A percentile compares a stretch with the other conserved stretches of the same genome.
phyloP scores from a whole-genome alignment of 2,329 filamentous ascomycete species.

The Neocucurbitaria cava region DNA sequence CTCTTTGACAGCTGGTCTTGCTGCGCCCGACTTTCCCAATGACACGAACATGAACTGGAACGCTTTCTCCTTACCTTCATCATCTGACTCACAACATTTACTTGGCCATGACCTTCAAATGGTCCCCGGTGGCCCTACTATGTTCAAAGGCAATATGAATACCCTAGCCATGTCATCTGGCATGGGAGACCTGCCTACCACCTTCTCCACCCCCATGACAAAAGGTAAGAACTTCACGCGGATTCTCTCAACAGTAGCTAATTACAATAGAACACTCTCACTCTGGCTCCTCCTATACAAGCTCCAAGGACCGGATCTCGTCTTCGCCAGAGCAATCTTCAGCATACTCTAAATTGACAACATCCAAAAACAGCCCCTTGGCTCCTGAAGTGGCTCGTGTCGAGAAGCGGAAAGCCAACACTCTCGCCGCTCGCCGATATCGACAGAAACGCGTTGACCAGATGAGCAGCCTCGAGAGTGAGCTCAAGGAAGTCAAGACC shows the following conservation, averaged over 20 bases:
- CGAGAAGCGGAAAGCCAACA: constrained; percentile 71
- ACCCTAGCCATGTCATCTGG: constrained; percentile 25
- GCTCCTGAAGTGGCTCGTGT: constrained; percentile 34
- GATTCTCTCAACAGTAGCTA: constrained; percentile 5
- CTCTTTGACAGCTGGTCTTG: constrained; percentile 22
- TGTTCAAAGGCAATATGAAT: constrained; percentile 19
- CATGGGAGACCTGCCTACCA: constrained; percentile 18
- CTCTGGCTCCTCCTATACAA: constrained; percentile 37
- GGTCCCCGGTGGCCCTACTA: constrained; percentile 18
- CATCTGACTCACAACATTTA: constrained; percentile 25
- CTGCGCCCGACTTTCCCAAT: constrained; percentile 26
- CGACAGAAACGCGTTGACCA: constrained; percentile 74
- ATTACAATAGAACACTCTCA: constrained; percentile 31
- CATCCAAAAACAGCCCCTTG: constrained; percentile 28
- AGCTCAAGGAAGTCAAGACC: constrained; percentile 64
- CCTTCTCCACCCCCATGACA: constrained; percentile 29
- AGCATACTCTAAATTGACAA: constrained; percentile 29
- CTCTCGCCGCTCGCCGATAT: constrained; percentile 74
- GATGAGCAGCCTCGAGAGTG: constrained; percentile 66
- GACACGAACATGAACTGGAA: constrained; percentile 33
- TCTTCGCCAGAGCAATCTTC: constrained; percentile 35
- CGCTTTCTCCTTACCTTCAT: constrained; percentile 26
- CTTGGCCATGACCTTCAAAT: constrained; percentile 29
- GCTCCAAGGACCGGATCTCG: constrained; percentile 29
- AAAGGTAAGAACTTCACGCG: constrained; percentile 26